Evolutionary conservation across 768 basidiomycete species (phyloP).

Genomic region (Suillus tomentosus): DNA sequence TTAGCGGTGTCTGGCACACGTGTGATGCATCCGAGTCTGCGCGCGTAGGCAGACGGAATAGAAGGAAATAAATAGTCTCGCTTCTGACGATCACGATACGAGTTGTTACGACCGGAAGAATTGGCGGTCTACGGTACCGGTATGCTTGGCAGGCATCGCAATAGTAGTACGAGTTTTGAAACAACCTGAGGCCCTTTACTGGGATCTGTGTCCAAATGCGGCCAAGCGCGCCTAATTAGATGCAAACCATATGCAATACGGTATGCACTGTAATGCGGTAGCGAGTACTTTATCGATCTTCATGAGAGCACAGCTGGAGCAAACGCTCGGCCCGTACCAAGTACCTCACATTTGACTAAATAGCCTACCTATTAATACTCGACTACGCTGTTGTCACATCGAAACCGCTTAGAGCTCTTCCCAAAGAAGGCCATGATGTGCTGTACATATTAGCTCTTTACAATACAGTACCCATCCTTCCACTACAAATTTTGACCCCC

Average conservation of each 20-base stretch:
- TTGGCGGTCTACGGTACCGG: not conserved
- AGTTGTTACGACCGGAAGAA: not conserved
- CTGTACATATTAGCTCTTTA: not conserved
- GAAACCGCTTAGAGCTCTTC: not conserved
- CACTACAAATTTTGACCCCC: not conserved
- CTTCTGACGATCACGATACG: not conserved
- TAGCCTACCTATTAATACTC: no score
- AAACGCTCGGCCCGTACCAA: not conserved
- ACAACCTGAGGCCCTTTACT: no score
- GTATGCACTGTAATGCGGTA: no score
- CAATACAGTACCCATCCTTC: not conserved
- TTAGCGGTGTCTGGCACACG: not conserved
- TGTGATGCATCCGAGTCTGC: not conserved
- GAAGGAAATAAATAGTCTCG: not conserved
- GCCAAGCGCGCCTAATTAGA: no score
- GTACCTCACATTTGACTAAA: not conserved
- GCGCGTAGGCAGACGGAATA: not conserved
- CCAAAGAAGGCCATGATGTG: not conserved
- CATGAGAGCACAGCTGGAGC: not conserved
- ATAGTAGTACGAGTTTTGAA: not conserved
- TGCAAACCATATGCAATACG: no score
- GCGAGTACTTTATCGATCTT: not conserved
- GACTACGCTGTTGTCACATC: not conserved
- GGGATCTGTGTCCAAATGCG: no score
- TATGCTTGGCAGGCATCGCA: not conserved